Evolutionary conservation across 371 early-diverging fungal genomes (phyloP).

Genomic region (Mucor velutinosus): DNA sequence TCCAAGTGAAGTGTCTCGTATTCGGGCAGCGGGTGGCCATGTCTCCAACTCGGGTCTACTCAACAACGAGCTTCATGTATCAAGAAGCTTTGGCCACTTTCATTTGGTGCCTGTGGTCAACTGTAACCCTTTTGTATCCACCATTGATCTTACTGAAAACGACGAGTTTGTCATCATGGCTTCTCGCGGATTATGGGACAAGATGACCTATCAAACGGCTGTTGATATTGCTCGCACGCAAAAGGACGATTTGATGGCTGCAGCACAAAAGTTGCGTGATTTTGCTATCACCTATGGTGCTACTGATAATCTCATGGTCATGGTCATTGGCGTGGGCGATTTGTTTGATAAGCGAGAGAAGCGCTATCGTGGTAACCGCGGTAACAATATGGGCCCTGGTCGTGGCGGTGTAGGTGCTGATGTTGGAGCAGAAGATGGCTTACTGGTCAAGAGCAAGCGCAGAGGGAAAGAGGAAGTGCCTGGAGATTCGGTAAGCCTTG

Average conservation of each 20-base stretch:
- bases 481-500: constrained; percentile 41
- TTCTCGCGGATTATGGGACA: constrained; percentile 80
- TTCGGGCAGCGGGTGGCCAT: constrained; percentile 78
- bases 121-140: constrained; percentile 81
- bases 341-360: constrained; percentile 58
- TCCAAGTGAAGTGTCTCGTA: constrained; percentile 71
- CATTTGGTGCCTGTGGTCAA: constrained; percentile 79
- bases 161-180: constrained; percentile 93
- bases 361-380: constrained; percentile 28
- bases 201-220: constrained; percentile 79
- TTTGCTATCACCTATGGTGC: constrained; percentile 88
- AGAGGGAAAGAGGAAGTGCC: constrained; percentile 54
- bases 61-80: constrained; percentile 70
- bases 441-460: constrained; percentile 39
- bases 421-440: constrained; percentile 20
- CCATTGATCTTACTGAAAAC: constrained; percentile 72
- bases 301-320: constrained; percentile 75
- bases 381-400: constrained; percentile 24
- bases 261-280: constrained; percentile 83
- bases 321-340: constrained; percentile 82
- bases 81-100: constrained; percentile 88
- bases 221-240: constrained; percentile 83
- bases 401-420: constrained; percentile 15
- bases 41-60: constrained; percentile 76
- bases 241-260: constrained; percentile 71